Evolutionary conservation across 176 grass and related monocot species (phyloP).

Genomic region (Bothriochloa decipiens): DNA sequence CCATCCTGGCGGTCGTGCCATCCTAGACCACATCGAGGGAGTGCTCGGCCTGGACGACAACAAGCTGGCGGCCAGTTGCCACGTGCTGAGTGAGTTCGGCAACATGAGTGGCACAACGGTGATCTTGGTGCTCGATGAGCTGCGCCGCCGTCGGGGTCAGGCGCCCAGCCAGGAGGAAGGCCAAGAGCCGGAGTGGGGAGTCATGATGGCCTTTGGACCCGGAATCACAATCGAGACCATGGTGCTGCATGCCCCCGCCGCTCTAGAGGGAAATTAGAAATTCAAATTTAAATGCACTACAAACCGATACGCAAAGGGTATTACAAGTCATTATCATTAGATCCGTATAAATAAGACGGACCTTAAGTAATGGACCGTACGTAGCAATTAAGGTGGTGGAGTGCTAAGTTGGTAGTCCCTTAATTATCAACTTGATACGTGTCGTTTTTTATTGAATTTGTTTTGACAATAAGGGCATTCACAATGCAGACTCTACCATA

Average conservation of each 20-base stretch:
- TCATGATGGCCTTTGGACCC: conserved; percentile 55
- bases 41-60: conserved; percentile 41
- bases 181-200: conserved; percentile 34
- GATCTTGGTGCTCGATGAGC: conserved; percentile 58
- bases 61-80: conserved; percentile 32
- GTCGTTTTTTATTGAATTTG: too few relatives aligned
- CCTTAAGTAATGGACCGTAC: too few relatives aligned
- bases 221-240: conserved; percentile 61
- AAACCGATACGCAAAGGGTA: neutral
- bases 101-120: conserved; percentile 57
- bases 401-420: too few relatives aligned
- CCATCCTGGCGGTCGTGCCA: conserved; percentile 38
- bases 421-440: too few relatives aligned
- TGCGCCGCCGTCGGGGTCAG: conserved; percentile 5
- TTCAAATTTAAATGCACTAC: neutral
- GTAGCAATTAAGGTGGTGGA: too few relatives aligned
- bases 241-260: conserved; percentile 24
- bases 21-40: conserved; percentile 53
- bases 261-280: neutral
- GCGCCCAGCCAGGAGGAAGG: conserved; percentile 14
- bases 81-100: conserved; percentile 47
- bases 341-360: neutral
- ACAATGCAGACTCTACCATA: too few relatives aligned
- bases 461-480: too few relatives aligned
- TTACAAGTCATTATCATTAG: neutral